phyloP scores from a whole-genome alignment of 176 grass and related monocot genomes.

The Oryza officinalis region DNA sequence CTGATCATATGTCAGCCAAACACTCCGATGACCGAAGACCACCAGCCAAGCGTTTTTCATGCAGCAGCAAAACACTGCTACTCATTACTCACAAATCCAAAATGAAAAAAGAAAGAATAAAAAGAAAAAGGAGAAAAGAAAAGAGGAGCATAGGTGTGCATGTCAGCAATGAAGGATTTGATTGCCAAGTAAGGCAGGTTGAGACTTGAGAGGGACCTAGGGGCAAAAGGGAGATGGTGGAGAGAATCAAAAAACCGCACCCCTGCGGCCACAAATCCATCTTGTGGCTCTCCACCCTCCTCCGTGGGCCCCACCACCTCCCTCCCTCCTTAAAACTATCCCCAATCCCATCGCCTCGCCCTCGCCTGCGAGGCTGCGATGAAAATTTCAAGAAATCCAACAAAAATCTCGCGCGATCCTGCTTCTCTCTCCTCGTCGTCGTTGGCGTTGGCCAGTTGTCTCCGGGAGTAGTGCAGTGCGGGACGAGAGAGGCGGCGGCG shows the following conservation, averaged over 20 bases:
- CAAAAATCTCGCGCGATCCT: neutral
- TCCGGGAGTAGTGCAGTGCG: neutral
- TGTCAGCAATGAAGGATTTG: slow-evolving; percentile 36
- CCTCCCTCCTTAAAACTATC: slow-evolving; percentile 48
- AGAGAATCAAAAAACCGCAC: slow-evolving; percentile 68
- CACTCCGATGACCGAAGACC: neutral
- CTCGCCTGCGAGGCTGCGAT: too few species aligned
- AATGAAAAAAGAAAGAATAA: neutral
- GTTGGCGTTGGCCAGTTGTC: neutral
- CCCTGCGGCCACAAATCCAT: slow-evolving; percentile 66
- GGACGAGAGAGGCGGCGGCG: neutral
- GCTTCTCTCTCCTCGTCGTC: neutral
- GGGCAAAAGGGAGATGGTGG: slow-evolving; percentile 36
- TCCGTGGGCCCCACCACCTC: slow-evolving; percentile 30
- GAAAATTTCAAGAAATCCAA: neutral
- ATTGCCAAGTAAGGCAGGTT: slow-evolving; percentile 31
- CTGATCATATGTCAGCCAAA: neutral
- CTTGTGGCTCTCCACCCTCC: slow-evolving; percentile 71
- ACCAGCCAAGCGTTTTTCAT: neutral
- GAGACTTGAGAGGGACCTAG: slow-evolving; percentile 25
- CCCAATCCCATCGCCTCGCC: slow-evolving; percentile 20
- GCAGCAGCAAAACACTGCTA: neutral
- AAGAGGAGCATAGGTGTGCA: neutral
- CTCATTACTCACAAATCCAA: neutral
- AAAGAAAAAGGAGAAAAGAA: neutral